A percentile compares a stretch with the other conserved stretches of the same genome.
Conservation (phyloP, 352 stramenopile genomes). For the Thalassiosira livingstoniorum region DNA sequence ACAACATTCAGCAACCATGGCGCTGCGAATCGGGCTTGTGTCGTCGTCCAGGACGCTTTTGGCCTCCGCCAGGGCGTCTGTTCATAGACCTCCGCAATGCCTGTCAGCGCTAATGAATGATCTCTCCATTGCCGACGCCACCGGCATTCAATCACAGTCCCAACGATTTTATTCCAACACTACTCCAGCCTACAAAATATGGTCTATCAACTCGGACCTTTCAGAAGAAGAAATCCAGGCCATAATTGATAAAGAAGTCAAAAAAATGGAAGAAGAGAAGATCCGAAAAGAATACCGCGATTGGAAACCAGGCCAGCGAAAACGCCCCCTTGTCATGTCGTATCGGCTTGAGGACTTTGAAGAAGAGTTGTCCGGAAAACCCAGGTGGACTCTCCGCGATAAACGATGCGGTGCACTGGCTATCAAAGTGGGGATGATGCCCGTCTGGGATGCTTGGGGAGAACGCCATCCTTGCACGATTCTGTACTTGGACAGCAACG, state of each 20-base stretch:
- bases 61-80: not conserved
- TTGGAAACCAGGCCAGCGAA: constrained; percentile 83
- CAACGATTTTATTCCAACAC: constrained; percentile 34
- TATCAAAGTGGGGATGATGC: constrained; percentile 99
- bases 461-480: constrained; percentile 96
- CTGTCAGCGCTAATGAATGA: not conserved
- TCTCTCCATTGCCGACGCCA: not conserved
- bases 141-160: not conserved
- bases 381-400: constrained; percentile 75
- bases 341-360: constrained; percentile 78
- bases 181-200: constrained; percentile 43
- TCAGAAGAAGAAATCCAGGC: constrained; percentile 73
- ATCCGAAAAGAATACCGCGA: constrained; percentile 59
- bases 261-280: constrained; percentile 67
- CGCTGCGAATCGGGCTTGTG: not conserved
- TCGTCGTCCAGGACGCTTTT: constrained; percentile 4
- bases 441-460: constrained; percentile 98
- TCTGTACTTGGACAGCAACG: constrained; percentile 87
- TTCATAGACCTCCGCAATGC: not conserved
- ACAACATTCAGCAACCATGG: not conserved
- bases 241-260: constrained; percentile 73
- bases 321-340: constrained; percentile 72
- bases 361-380: constrained; percentile 57
- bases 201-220: constrained; percentile 63
- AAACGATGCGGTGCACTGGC: constrained; percentile 81